phyloP scores from a whole-genome alignment of 805 yeast species.

The Saccharomycopsis fermentans region DNA sequence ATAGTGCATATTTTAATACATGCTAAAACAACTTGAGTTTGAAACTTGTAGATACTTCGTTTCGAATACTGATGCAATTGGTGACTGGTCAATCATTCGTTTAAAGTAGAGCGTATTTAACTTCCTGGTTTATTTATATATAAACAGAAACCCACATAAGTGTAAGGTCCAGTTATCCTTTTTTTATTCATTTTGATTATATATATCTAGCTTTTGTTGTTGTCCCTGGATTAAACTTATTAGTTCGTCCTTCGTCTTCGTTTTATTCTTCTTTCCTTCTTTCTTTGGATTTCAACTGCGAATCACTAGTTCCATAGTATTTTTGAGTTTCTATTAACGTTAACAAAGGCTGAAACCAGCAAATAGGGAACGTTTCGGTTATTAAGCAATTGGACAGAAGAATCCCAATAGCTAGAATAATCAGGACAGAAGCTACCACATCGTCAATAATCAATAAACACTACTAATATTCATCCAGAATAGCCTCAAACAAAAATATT shows the following conservation, averaged over 20 bases:
- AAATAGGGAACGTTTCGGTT: no score
- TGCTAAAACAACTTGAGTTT: background rate
- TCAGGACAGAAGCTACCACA: no score
- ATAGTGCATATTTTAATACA: conserved; percentile 1
- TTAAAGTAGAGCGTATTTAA: background rate
- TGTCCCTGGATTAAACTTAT: no score
- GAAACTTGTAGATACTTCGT: background rate
- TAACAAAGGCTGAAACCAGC: no score
- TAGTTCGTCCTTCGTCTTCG: no score
- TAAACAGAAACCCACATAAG: background rate
- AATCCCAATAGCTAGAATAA: no score
- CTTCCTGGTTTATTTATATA: background rate
- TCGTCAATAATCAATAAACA: background rate
- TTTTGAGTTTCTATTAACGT: no score
- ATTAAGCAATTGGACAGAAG: no score
- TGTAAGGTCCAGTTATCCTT: background rate
- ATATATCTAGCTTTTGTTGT: background rate
- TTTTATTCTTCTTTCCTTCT: background rate
- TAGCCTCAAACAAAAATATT: no score
- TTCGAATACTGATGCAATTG: background rate
- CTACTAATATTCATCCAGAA: no score
- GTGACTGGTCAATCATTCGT: background rate
- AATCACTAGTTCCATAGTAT: no score
- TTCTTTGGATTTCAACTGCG: no score
- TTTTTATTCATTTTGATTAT: background rate